A percentile compares a stretch with the other conserved stretches of the same genome.
Conservation (phyloP, 2,329 filamentous ascomycete species). For the Thelonectria olida region DNA sequence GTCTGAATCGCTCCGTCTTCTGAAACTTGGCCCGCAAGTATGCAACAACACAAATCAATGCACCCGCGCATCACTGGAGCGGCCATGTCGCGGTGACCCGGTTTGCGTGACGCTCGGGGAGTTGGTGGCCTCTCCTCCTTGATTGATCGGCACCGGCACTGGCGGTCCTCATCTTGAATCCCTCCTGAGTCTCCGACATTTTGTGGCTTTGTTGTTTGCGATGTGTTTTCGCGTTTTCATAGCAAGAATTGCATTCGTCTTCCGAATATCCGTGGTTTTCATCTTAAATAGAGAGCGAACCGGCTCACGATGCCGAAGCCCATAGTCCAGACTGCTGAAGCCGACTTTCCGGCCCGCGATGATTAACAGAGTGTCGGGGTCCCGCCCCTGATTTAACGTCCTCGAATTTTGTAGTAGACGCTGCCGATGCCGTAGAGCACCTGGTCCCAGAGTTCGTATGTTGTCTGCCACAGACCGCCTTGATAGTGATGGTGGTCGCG, state of each 20-base stretch:
- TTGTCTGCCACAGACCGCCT: constrained; percentile 43
- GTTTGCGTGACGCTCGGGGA: background rate
- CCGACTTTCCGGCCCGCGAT: background rate
- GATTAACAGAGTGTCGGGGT: constrained; percentile 12
- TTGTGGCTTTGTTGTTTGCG: background rate
- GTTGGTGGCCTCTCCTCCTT: constrained; percentile 3
- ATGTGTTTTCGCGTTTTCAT: background rate
- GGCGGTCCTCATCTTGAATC: constrained; percentile 11
- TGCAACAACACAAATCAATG: constrained; percentile 9
- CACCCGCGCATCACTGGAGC: constrained; percentile 12
- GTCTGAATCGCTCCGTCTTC: constrained; percentile 1
- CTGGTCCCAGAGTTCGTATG: constrained; percentile 50
- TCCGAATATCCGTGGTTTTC: constrained; percentile 10
- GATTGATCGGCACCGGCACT: constrained; percentile 3
- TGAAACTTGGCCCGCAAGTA: constrained; percentile 2
- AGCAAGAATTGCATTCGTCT: background rate
- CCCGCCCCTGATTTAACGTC: constrained; percentile 25
- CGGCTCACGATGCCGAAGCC: background rate
- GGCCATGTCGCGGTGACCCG: constrained; percentile 11
- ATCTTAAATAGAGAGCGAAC: background rate
- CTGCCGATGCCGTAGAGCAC: constrained; percentile 51
- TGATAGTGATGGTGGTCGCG: constrained; percentile 14
- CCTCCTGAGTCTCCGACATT: background rate
- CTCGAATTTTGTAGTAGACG: constrained; percentile 48
- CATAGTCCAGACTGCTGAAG: constrained; percentile 1